Conservation (phyloP, 768 basidiomycete genomes). For the Lactarius deliciosus region DNA sequence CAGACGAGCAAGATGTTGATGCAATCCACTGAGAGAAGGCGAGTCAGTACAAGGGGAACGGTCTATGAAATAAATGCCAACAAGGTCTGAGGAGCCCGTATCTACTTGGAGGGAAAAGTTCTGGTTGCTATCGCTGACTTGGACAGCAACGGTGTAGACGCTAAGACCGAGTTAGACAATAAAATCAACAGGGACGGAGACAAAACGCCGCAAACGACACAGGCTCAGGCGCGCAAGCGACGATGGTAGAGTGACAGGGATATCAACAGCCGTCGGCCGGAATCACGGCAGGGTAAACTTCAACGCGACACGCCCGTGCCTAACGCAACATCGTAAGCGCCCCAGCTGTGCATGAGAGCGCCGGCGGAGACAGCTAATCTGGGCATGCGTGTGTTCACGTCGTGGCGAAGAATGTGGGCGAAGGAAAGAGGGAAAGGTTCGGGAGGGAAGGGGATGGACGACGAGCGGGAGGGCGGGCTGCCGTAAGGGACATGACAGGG, state of each 20-base stretch:
- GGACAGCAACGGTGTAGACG: slow-evolving; percentile 62
- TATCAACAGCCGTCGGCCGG: not conserved
- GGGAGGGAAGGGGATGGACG: not conserved
- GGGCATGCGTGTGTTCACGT: not conserved
- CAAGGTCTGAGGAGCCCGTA: slow-evolving; percentile 80
- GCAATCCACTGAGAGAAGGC: slow-evolving; percentile 62
- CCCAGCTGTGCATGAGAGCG: not conserved
- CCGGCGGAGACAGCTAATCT: not conserved
- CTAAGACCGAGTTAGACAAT: slow-evolving; percentile 38
- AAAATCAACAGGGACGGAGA: slow-evolving; percentile 2
- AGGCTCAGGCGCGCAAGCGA: not conserved
- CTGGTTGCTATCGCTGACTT: slow-evolving; percentile 50
- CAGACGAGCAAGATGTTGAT: slow-evolving; percentile 59
- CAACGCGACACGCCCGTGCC: not conserved
- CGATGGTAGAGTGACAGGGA: not conserved
- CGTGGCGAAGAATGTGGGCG: not conserved
- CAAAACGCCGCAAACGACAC: not conserved
- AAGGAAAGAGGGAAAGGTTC: not conserved
- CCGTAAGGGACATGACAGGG: not conserved
- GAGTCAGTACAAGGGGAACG: slow-evolving; percentile 6
- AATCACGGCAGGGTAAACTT: not conserved
- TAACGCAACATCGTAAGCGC: not conserved
- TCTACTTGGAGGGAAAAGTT: slow-evolving; percentile 70
- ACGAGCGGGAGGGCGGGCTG: not conserved
- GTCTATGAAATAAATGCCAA: slow-evolving; percentile 36